Percentiles rank a stretch among this genome's conserved stretches.
Conservation (phyloP, 169 alveolate genomes). For the Babesia gibsoni region DNA sequence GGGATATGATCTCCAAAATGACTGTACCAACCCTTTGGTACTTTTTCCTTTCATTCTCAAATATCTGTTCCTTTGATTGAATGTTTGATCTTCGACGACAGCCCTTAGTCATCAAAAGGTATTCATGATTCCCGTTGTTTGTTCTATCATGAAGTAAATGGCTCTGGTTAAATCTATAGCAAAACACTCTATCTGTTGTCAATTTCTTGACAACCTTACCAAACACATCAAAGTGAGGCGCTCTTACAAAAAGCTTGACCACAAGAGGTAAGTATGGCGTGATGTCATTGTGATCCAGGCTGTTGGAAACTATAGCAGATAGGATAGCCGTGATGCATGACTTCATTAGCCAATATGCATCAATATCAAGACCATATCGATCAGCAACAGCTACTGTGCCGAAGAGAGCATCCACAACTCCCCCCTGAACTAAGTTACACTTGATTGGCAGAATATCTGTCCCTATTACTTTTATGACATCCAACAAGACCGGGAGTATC, state of each 20-base stretch:
- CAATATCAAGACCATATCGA: background rate
- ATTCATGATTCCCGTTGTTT: no score
- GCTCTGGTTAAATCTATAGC: background rate
- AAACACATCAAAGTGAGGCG: background rate
- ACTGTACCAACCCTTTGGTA: background rate
- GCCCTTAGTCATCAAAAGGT: no score
- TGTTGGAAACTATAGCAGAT: background rate
- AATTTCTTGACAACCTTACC: background rate
- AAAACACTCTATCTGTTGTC: background rate
- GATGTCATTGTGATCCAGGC: background rate
- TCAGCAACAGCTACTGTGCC: slow-evolving; percentile 17
- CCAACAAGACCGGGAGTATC: background rate
- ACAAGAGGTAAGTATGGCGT: background rate
- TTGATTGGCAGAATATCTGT: background rate
- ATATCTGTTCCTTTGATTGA: no score
- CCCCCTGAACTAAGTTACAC: slow-evolving; percentile 14
- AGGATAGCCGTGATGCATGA: background rate
- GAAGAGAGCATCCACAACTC: slow-evolving; percentile 40
- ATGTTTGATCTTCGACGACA: no score
- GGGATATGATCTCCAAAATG: slow-evolving; percentile 1
- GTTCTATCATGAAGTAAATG: background rate
- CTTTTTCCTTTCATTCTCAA: background rate
- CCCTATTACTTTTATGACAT: background rate
- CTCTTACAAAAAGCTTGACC: background rate
- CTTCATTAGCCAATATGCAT: background rate